phyloP scores from a whole-genome alignment of 2,329 filamentous ascomycete species.

The Colletotrichum sp. region DNA sequence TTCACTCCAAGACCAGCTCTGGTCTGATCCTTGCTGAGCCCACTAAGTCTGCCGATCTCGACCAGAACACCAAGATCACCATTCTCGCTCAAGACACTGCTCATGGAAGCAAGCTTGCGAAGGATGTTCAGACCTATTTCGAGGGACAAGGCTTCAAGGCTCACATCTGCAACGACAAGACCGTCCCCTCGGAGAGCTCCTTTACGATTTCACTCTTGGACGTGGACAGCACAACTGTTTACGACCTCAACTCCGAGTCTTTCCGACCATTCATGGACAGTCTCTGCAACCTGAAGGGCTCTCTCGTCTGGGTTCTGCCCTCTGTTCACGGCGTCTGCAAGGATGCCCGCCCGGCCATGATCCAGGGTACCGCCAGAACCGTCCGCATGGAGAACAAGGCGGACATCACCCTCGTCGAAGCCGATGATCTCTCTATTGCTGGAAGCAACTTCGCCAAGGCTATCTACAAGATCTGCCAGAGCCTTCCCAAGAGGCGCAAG shows the following conservation, averaged over 20 bases:
- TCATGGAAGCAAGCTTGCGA: background rate
- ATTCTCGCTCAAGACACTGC: background rate
- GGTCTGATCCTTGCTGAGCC: background rate
- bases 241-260: slow-evolving; percentile 22
- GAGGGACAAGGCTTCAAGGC: background rate
- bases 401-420: slow-evolving; percentile 23
- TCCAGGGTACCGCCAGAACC: slow-evolving; percentile 32
- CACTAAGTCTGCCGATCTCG: background rate
- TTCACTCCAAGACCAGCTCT: background rate
- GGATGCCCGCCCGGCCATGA: slow-evolving; percentile 30
- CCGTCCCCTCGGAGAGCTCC: background rate
- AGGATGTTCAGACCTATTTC: background rate
- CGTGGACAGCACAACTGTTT: slow-evolving; percentile 29
- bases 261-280: slow-evolving; percentile 11
- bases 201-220: slow-evolving; percentile 29
- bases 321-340: slow-evolving; percentile 27
- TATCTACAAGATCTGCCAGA: background rate
- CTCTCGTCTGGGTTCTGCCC: slow-evolving; percentile 35
- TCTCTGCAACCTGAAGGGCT: background rate
- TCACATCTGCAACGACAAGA: background rate
- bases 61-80: background rate
- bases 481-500: background rate
- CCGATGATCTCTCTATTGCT: background rate
- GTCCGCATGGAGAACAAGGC: slow-evolving; percentile 32
- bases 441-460: background rate